Base-by-base conservation (phyloP, 768 basidiomycete species). In the Psilocybe subaeruginosa region DNA sequence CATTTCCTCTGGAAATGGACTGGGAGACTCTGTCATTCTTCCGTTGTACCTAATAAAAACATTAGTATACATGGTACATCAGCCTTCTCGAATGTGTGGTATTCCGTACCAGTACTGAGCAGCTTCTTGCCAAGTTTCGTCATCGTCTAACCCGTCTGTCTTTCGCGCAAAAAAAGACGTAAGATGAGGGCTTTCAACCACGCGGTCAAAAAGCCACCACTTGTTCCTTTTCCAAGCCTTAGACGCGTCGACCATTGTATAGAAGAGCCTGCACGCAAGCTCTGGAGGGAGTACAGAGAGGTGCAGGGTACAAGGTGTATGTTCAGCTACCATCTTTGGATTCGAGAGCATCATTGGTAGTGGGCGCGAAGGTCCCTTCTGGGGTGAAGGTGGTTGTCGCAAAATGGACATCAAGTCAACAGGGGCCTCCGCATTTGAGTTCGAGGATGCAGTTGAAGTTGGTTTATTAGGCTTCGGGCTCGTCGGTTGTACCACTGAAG, bases 151-250 rank as follows among this genome's bases (percentile, higher is more conserved):
- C 3, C 80, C 78, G 58, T 81, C 75, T 30, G 76, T 79, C 64
- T 77, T 79, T 52, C 91, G 75, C 4, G 84, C 85, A 74, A 84
- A 94, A 73, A 93, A 92, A 0, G 89, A 84, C 1, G 92, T 91
- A n/a, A 85, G 79, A 74, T 94, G 92, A 3, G 92, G 91, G 66
- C 90, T 92, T 73, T 93, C 91, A 1, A 93, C 93, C 12, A 93
- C 62, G 19, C 87, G 80, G 68, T 94, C 91, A 72, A 91, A 89
- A 17, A 94, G 79, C 88, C 88, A 93, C 93, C 92, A 94, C 66
- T 87, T 90, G 62, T 90, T 92, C 53, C 85, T 78, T 63, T 82
- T 76, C 92, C 92, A 94, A 7, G 73, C 67, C 43, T 74, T 78
- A 17, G 91, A 86, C 14, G 80, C 75, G 51, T 86, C 80, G 12